Base-by-base conservation (phyloP, 108 stramenopile species). In the Seminavis robusta region DNA sequence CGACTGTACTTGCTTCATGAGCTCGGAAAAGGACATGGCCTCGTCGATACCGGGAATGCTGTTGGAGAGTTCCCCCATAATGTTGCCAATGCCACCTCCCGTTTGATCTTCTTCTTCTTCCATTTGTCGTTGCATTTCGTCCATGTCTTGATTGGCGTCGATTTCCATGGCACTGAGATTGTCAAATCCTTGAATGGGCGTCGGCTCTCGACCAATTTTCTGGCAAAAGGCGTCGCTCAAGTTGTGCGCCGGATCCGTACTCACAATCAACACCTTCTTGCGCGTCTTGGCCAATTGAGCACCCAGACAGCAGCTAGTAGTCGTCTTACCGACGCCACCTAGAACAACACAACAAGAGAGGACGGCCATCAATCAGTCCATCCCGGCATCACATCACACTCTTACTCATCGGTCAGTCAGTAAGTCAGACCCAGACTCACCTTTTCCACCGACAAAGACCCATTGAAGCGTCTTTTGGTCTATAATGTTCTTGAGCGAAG, bases 371-470 rank as follows among this genome's bases (percentile, higher is more conserved):
- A 29, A 25, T 49, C n/a, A 5, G 25, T 20, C 13, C 13, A 19
- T n/a, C 9, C 8, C 9, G 13, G 44, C 9, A 46, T 46, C 17
- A 46, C 13, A 37, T 11, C 36, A 37, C 11, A 11, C 36, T 9
- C 11, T 37, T 13, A 11, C 11, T 37, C 36, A 13, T 37, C 11
- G 13, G 9, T 11, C 36, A 37, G 36, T 11, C 11, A 37, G 36
- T 37, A 9, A 37, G 13, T 9, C n/a, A n/a, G 13, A 37, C 9
- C 36, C 36, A n/a, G n/a, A n/a, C n/a, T n/a, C n/a, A n/a, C n/a
- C n/a, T 41, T 97, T 96, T n/a, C 96, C 97, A 47, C 98, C 98
- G 2, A 99, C 98, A 79, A 99, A 99, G 51, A 99, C 91, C 98
- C 98, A 99, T 64, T 97, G 91, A 33, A 99, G 80, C 31, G 85